These are phyloP conservation scores for Rhododendron ovatum DNA, from an alignment of 148 eudicot species.

Conservation along the genomic window DNA sequence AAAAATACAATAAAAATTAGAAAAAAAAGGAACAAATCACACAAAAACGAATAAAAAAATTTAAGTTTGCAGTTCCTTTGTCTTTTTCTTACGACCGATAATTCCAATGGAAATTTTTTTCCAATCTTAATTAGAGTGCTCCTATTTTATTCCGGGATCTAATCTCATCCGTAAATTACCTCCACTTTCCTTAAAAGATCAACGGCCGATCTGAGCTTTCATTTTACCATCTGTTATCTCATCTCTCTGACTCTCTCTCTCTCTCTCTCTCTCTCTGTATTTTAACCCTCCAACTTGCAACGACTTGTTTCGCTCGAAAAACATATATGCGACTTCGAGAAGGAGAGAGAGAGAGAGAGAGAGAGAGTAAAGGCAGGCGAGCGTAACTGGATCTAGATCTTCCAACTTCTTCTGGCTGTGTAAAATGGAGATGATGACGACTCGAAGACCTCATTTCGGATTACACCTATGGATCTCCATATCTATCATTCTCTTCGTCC, in stretches of 20 bases:
- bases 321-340: background rate
- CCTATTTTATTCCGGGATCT: background rate
- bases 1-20: too few species aligned
- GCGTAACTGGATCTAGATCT: conserved; percentile 5
- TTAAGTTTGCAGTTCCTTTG: too few species aligned
- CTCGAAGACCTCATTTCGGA: background rate
- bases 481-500: conserved; percentile 17
- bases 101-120: background rate
- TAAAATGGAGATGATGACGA: background rate
- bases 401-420: background rate
- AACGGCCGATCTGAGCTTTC: background rate
- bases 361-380: background rate
- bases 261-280: background rate
- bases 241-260: background rate
- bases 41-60: too few species aligned
- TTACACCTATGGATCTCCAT: conserved; percentile 20
- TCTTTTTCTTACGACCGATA: too few species aligned
- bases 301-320: background rate
- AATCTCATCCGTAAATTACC: background rate
- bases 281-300: background rate
- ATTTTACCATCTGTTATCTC: background rate
- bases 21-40: too few species aligned
- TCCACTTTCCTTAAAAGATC: background rate
- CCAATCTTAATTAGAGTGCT: background rate
- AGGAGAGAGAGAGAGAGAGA: background rate